Base-by-base conservation (phyloP, 495 filamentous ascomycete species). In the Penicillium goetzii region DNA sequence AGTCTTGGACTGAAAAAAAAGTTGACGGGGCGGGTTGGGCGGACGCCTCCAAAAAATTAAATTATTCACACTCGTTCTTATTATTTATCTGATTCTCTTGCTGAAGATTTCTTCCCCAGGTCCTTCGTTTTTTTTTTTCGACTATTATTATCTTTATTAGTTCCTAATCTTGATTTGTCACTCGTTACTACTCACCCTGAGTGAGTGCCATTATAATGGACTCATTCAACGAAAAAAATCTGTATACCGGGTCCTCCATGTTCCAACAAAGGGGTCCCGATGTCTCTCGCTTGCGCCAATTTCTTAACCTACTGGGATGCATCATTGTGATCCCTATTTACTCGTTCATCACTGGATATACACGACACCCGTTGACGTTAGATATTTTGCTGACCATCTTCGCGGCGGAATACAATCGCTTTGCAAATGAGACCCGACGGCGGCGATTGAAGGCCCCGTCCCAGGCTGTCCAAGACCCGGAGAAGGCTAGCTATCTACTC, bases 301-400 rank as follows among this genome's bases (percentile, higher is more conserved):
- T 69, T 34, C 62, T 73, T 26, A 71, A 73, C 59, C 60, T 71
- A 7, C 33, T 73, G 34, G 71, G 71, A 45, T 73, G 71, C 51
- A 41, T 71, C 0, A 56, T 71, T 25, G 59, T 69, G 14, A 60
- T 71, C 54, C 66, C 68, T 4, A 34, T 73, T 14, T 73, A 73
- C 53, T 68, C 60, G 0, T 51, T 62, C 25, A 59, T 71, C 33
- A 69, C 68, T 9, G 62, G 56, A 19, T 69, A 63, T 34, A 68
- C 61, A 14, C 66, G 63, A 23, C 65, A 69, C 53, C 71, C 71
- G 8, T 66, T 69, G 30, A 71, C 68, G 0, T 41, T 73, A 12
- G 71, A 73, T 47, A 63, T 73, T 45, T 50, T 73, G 12, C 40
- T 73, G 43, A 71, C 59, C 19, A 73, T 73, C 41, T 65, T 73